Conservation (phyloP, 306 rosid genomes). For the Medicago ruthenica region DNA sequence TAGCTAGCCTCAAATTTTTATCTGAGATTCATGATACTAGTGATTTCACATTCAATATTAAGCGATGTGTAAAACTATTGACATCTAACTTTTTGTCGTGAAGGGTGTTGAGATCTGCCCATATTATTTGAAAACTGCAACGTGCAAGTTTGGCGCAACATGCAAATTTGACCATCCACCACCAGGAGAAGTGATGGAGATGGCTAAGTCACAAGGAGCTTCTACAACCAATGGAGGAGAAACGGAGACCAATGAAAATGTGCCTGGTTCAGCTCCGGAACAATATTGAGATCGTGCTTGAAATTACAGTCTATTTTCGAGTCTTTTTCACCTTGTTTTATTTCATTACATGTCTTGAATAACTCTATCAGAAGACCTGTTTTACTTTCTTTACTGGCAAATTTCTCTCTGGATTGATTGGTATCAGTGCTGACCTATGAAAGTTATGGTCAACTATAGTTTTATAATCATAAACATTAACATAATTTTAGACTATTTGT, state of each 20-base stretch:
- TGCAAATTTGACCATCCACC: conserved; percentile 99
- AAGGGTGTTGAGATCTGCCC: conserved; percentile 85
- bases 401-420: conserved; percentile 33
- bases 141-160: conserved; percentile 87
- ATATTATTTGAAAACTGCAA: conserved; percentile 88
- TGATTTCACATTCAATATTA: conserved; percentile 18
- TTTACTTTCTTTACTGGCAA: conserved; percentile 29
- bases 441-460: not conserved
- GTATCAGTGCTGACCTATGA: not conserved
- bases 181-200: conserved; percentile 91
- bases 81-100: conserved; percentile 16
- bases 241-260: conserved; percentile 39
- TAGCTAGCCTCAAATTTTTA: conserved; percentile 10
- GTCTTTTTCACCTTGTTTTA: not conserved
- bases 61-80: conserved; percentile 10
- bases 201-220: conserved; percentile 62
- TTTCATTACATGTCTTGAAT: conserved; percentile 18
- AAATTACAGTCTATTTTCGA: conserved; percentile 2
- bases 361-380: not conserved
- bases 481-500: not conserved
- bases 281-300: conserved; percentile 36
- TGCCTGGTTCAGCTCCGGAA: conserved; percentile 35
- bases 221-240: conserved; percentile 47
- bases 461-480: not conserved
- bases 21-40: conserved; percentile 4